A percentile compares a stretch with the other conserved stretches of the same genome.
These are phyloP conservation scores for Lagenaria siceraria DNA, from an alignment of 306 rosid genomes.

Conservation along the genomic window DNA sequence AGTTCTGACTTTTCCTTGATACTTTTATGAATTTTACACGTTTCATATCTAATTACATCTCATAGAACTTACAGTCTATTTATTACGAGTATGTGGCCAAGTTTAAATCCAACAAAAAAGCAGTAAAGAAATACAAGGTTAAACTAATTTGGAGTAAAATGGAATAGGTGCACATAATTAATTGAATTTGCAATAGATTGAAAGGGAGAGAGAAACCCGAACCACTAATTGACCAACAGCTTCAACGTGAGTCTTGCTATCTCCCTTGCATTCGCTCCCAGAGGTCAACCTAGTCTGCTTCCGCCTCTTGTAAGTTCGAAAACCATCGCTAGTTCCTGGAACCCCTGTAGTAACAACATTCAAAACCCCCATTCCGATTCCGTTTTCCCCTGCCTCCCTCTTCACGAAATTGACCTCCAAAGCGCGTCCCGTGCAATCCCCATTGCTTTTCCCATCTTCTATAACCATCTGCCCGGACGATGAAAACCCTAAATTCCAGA, in stretches of 20 bases:
- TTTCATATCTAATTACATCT: neutral
- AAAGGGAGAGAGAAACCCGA: conserved; percentile 34
- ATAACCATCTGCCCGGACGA: conserved; percentile 29
- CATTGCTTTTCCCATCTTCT: conserved; percentile 31
- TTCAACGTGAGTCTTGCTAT: conserved; percentile 23
- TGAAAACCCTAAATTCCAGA: conserved; percentile 19
- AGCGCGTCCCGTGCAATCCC: conserved; percentile 17
- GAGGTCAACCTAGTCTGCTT: conserved; percentile 29
- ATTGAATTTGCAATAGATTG: neutral
- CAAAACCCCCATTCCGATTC: conserved; percentile 9
- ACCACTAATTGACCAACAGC: conserved; percentile 23
- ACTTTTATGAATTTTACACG: neutral
- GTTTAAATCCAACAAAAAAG: neutral
- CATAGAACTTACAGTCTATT: neutral
- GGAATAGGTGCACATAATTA: neutral
- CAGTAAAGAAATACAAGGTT: neutral
- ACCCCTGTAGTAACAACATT: conserved; percentile 24
- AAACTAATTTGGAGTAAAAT: neutral
- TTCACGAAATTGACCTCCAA: conserved; percentile 22
- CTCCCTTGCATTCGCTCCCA: conserved; percentile 32
- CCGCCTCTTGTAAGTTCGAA: conserved; percentile 85
- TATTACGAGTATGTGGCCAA: neutral
- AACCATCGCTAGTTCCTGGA: conserved; percentile 20
- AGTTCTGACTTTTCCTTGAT: neutral
- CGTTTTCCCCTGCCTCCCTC: conserved; percentile 21